phyloP scores from a whole-genome alignment of 2,329 filamentous ascomycete genomes.

The Aotearoamyces nothofagi region DNA sequence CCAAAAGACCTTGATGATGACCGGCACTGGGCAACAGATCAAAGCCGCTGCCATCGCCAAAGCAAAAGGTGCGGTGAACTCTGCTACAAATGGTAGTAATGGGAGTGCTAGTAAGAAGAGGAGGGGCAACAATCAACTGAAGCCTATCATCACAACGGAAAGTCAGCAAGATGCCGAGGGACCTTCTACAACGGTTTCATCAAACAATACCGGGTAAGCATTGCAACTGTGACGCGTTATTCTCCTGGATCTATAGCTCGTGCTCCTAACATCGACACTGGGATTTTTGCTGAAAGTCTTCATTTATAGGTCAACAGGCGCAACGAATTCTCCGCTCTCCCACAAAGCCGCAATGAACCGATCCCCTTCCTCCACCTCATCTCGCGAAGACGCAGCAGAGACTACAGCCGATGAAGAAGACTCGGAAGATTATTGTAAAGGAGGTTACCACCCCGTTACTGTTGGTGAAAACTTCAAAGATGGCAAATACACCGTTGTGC shows the following conservation, averaged over 20 bases:
- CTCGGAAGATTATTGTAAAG: slow-evolving; percentile 98
- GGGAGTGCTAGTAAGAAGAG: slow-evolving; percentile 39
- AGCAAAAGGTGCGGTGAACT: slow-evolving; percentile 38
- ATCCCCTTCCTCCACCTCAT: slow-evolving; percentile 54
- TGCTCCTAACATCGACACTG: too few species aligned
- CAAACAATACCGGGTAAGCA: slow-evolving; percentile 20
- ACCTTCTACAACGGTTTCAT: slow-evolving; percentile 1
- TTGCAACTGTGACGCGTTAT: too few species aligned
- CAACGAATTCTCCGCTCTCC: slow-evolving; percentile 12
- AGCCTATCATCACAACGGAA: slow-evolving; percentile 43
- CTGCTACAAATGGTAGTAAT: slow-evolving; percentile 22
- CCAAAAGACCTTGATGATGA: slow-evolving; percentile 12
- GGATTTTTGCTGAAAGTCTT: too few species aligned
- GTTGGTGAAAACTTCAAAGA: slow-evolving; percentile 97
- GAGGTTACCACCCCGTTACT: slow-evolving; percentile 89
- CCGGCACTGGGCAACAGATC: slow-evolving; percentile 15
- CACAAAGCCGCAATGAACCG: slow-evolving; percentile 15
- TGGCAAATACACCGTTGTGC: slow-evolving; percentile 87
- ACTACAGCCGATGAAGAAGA: slow-evolving; percentile 97
- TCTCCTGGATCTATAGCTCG: too few species aligned
- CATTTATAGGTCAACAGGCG: slow-evolving; percentile 15
- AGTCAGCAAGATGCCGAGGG: slow-evolving; percentile 23
- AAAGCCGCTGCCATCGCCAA: slow-evolving; percentile 35
- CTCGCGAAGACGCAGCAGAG: slow-evolving; percentile 71
- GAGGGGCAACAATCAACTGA: slow-evolving; percentile 36